phyloP scores from a whole-genome alignment of 2,329 filamentous ascomycete species.

The Diaporthe ilicicola region DNA sequence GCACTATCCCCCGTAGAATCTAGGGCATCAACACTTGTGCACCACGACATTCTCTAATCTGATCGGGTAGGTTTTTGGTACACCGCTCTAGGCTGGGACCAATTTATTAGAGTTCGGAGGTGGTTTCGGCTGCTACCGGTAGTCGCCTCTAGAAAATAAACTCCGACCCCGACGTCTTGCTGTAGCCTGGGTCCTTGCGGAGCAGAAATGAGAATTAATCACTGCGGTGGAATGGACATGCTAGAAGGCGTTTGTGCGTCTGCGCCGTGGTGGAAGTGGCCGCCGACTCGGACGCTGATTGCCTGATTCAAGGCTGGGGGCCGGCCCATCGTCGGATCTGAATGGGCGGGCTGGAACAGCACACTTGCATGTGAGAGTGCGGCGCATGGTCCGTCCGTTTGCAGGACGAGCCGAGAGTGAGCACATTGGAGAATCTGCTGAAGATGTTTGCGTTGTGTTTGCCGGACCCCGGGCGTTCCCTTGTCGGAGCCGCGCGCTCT shows the following conservation, averaged over 20 bases:
- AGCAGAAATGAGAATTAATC: neutral
- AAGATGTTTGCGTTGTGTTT: neutral
- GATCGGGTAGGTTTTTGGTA: conserved; percentile 4
- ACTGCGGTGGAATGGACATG: neutral
- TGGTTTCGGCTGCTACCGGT: conserved; percentile 24
- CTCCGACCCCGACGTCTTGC: conserved; percentile 1
- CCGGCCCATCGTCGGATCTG: neutral
- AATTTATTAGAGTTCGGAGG: conserved; percentile 19
- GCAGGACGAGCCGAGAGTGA: neutral
- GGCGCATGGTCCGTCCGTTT: neutral
- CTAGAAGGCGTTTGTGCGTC: neutral
- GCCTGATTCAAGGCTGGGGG: conserved; percentile 12
- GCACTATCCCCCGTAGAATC: neutral
- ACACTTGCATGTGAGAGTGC: conserved; percentile 14
- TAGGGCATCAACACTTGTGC: neutral
- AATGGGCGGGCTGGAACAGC: neutral
- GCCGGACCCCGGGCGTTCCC: no score
- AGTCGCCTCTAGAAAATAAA: neutral
- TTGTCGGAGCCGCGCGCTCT: neutral
- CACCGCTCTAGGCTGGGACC: conserved; percentile 5
- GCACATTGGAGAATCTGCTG: neutral
- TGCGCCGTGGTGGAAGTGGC: neutral
- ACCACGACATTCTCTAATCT: neutral
- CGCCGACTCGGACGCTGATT: neutral
- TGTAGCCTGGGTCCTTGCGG: neutral